phyloP scores from a whole-genome alignment of 495 filamentous ascomycete species.

The Monascus purpureus region DNA sequence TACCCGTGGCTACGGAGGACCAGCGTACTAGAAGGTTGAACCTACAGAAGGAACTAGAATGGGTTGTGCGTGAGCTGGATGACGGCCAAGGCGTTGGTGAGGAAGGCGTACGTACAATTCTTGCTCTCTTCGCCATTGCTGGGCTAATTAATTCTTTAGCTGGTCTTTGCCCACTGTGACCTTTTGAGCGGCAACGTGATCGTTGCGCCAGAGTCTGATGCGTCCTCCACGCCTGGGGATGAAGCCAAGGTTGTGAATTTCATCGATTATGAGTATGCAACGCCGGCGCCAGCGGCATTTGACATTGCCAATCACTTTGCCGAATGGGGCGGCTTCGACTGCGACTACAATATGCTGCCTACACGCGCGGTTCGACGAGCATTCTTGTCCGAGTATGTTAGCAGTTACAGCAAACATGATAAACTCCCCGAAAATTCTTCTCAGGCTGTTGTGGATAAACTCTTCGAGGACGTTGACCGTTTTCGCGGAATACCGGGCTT shows the following conservation, averaged over 20 bases:
- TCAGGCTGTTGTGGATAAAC: slow-evolving; percentile 44
- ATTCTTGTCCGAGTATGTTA: slow-evolving; percentile 74
- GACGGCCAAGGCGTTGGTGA: slow-evolving; percentile 58
- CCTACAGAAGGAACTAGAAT: slow-evolving; percentile 63
- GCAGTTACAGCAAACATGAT: slow-evolving; percentile 28
- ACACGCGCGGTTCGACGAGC: slow-evolving; percentile 61
- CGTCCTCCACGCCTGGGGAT: slow-evolving; percentile 16
- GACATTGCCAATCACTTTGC: slow-evolving; percentile 99
- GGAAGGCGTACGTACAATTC: slow-evolving; percentile 45
- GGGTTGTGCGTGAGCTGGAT: slow-evolving; percentile 53
- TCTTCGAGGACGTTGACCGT: slow-evolving; percentile 68
- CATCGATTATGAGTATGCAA: slow-evolving; percentile 97
- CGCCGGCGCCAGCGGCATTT: slow-evolving; percentile 90
- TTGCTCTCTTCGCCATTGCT: not conserved
- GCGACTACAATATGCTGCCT: slow-evolving; percentile 74
- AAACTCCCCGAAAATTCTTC: slow-evolving; percentile 32
- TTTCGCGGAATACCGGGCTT: slow-evolving; percentile 88
- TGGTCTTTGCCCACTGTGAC: slow-evolving; percentile 92
- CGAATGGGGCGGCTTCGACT: slow-evolving; percentile 96
- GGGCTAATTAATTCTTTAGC: slow-evolving; percentile 33
- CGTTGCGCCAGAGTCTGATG: slow-evolving; percentile 41
- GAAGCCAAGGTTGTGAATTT: slow-evolving; percentile 52
- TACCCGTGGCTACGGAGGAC: slow-evolving; percentile 55
- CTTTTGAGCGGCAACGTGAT: slow-evolving; percentile 93
- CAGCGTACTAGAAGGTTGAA: slow-evolving; percentile 49